Percentiles rank a stretch among this genome's conserved stretches.
These are phyloP conservation scores for Vanderwaltozyma polyspora DNA, from an alignment of 805 yeast genomes.

Conservation along the genomic window DNA sequence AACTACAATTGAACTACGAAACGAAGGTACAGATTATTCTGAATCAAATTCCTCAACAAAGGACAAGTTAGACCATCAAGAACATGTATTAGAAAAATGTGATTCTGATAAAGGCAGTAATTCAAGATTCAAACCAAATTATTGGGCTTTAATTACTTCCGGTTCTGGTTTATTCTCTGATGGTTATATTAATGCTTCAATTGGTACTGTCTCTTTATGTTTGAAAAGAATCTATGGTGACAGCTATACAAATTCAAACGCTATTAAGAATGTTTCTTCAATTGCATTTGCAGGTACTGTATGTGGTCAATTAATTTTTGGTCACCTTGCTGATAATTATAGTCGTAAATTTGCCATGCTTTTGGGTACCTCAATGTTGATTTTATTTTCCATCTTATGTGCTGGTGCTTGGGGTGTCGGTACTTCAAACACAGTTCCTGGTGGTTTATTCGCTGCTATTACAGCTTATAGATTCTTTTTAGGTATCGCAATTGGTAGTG, in stretches of 20 bases:
- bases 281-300: conserved; percentile 91
- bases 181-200: conserved; percentile 83
- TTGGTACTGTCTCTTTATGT: conserved; percentile 66
- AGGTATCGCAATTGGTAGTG: conserved; percentile 91
- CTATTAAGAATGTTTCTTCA: conserved; percentile 70
- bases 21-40: too few species aligned
- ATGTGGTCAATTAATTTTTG: conserved; percentile 73
- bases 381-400: conserved; percentile 65
- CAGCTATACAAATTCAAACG: conserved; percentile 50
- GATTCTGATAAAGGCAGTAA: neutral
- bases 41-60: neutral
- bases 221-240: conserved; percentile 53
- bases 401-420: conserved; percentile 83
- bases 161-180: conserved; percentile 93
- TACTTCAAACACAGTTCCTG: conserved; percentile 41
- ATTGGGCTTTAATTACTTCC: conserved; percentile 66
- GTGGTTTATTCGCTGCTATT: conserved; percentile 65
- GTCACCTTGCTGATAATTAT: conserved; percentile 66
- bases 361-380: conserved; percentile 60
- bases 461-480: conserved; percentile 78
- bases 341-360: conserved; percentile 81
- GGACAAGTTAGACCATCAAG: neutral
- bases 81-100: neutral
- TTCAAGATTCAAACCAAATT: conserved; percentile 18
- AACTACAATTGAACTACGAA: too few species aligned